These are phyloP conservation scores for Cinnamomum chago DNA, from an alignment of 164 flowering plant genomes.

Conservation along the genomic window DNA sequence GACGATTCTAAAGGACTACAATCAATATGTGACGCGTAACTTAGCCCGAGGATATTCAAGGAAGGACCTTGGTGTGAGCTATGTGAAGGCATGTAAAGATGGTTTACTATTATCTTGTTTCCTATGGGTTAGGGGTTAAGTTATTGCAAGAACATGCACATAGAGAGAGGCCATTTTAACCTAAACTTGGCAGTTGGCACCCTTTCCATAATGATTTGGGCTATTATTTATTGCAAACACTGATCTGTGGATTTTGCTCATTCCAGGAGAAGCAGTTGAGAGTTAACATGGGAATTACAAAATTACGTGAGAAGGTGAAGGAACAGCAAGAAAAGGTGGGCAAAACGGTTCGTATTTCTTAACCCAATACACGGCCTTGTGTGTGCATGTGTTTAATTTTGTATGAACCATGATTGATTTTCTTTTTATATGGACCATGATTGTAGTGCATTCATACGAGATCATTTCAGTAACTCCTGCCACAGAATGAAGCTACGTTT, in stretches of 20 bases:
- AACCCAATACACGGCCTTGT: background rate
- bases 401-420: background rate
- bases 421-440: background rate
- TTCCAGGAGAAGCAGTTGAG: slow-evolving; percentile 83
- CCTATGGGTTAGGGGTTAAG: background rate
- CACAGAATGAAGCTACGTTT: no score
- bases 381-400: no score
- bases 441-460: background rate
- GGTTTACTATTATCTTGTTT: background rate
- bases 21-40: slow-evolving; percentile 89
- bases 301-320: slow-evolving; percentile 87
- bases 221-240: background rate
- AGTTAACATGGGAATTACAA: slow-evolving; percentile 83
- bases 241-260: slow-evolving; percentile 9
- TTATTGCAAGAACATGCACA: background rate
- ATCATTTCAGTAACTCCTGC: background rate
- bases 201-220: background rate
- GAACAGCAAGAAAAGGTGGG: slow-evolving; percentile 89
- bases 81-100: slow-evolving; percentile 62
- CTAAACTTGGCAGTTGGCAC: background rate
- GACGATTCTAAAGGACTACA: slow-evolving; percentile 96
- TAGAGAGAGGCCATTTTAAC: background rate
- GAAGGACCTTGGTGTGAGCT: slow-evolving; percentile 93
- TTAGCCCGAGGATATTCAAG: slow-evolving; percentile 93
- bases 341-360: slow-evolving; percentile 16